Evolutionary conservation across 805 yeast species (phyloP).

Genomic region (Wickerhamomyces chambardii): DNA sequence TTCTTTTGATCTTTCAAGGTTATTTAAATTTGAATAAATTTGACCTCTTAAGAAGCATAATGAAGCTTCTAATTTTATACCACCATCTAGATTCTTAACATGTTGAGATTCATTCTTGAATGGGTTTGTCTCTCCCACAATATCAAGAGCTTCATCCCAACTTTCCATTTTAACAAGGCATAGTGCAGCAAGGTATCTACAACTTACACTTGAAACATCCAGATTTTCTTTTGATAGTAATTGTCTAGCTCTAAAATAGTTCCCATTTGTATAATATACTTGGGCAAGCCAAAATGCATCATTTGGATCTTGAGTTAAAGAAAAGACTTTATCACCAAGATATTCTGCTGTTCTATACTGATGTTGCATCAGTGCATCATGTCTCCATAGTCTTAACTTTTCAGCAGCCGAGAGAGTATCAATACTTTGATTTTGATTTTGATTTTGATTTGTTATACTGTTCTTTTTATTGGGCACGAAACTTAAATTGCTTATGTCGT

Average conservation of each 20-base stretch:
- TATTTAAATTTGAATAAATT: constrained; percentile 74
- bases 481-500: neutral
- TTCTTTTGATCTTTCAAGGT: constrained; percentile 78
- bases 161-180: constrained; percentile 63
- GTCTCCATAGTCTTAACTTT: constrained; percentile 82
- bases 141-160: constrained; percentile 84
- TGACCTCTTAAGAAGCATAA: constrained; percentile 81
- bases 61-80: constrained; percentile 80
- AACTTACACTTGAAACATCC: constrained; percentile 49
- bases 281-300: constrained; percentile 98
- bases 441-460: neutral
- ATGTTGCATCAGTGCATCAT: constrained; percentile 88
- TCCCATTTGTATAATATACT: constrained; percentile 68
- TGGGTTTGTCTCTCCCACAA: constrained; percentile 78
- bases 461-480: neutral
- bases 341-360: constrained; percentile 85
- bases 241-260: constrained; percentile 71
- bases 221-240: constrained; percentile 51
- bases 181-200: constrained; percentile 73
- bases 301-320: constrained; percentile 77
- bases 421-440: neutral
- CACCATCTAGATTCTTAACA: constrained; percentile 59
- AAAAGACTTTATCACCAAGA: constrained; percentile 83
- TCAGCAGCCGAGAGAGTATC: constrained; percentile 61
- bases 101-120: constrained; percentile 33